phyloP scores from a whole-genome alignment of 129 eudicot genomes.

The Ambrosia trifida region DNA sequence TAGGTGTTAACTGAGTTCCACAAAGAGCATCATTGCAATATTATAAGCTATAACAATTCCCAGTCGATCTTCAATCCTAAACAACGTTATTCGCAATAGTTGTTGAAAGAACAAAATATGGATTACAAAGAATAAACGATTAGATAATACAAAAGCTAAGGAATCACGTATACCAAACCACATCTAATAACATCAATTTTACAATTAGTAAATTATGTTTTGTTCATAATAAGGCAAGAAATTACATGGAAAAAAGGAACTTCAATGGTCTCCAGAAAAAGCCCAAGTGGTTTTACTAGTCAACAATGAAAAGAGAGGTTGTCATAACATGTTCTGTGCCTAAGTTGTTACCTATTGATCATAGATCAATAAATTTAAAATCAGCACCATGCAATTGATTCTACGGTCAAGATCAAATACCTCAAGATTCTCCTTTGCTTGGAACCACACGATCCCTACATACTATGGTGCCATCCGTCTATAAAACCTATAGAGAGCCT shows the following conservation, averaged over 20 bases:
- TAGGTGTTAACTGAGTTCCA: not conserved
- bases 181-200: not conserved
- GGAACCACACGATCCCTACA: slow-evolving; percentile 10
- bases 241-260: not conserved
- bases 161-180: not conserved
- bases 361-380: not conserved
- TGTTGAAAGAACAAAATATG: not conserved
- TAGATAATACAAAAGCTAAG: not conserved
- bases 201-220: too few relatives aligned
- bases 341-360: slow-evolving; percentile 11
- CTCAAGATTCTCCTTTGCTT: slow-evolving; percentile 14
- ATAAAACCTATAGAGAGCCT: slow-evolving; percentile 16
- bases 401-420: slow-evolving; percentile 21
- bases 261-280: slow-evolving; percentile 13
- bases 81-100: not conserved
- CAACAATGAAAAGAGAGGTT: slow-evolving; percentile 24
- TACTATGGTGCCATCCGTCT: slow-evolving; percentile 12
- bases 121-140: not conserved
- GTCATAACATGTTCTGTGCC: slow-evolving; percentile 23
- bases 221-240: not conserved
- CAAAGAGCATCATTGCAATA: not conserved
- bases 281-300: slow-evolving; percentile 7
- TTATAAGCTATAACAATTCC: too few relatives aligned
- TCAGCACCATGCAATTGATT: slow-evolving; percentile 18
- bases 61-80: not conserved